Evolutionary conservation across 1,284 basidiomycete species (phyloP).

Genomic region (Ceratobasidium theobromae): DNA sequence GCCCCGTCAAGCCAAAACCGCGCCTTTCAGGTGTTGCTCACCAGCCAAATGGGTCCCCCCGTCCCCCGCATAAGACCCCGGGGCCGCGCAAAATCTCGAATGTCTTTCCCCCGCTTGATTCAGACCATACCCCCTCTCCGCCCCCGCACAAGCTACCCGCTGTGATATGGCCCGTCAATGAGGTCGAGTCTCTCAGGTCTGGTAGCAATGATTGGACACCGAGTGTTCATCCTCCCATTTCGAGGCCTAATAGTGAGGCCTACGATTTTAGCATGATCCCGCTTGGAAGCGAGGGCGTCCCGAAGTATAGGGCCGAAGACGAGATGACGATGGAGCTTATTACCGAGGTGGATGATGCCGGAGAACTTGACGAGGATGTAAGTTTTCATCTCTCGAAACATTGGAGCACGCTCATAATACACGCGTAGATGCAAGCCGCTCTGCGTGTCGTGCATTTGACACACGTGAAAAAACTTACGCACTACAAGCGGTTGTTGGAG

Average conservation of each 20-base stretch:
- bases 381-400: slow-evolving; percentile 30
- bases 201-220: slow-evolving; percentile 16
- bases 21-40: slow-evolving; percentile 2
- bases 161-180: slow-evolving; percentile 4
- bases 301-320: slow-evolving; percentile 37
- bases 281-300: slow-evolving; percentile 13
- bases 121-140: neutral
- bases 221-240: slow-evolving; percentile 9
- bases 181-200: neutral
- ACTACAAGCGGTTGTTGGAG: slow-evolving; percentile 72
- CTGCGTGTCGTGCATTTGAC: slow-evolving; percentile 57
- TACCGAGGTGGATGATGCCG: slow-evolving; percentile 63
- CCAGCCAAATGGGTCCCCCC: neutral
- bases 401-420: neutral
- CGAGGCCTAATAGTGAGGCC: slow-evolving; percentile 8
- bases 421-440: slow-evolving; percentile 41
- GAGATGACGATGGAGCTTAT: slow-evolving; percentile 63
- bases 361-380: slow-evolving; percentile 66
- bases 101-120: slow-evolving; percentile 13
- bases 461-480: slow-evolving; percentile 64
- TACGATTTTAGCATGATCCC: slow-evolving; percentile 21
- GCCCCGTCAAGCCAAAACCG: slow-evolving; percentile 20
- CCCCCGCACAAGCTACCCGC: slow-evolving; percentile 2
- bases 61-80: slow-evolving; percentile 6
- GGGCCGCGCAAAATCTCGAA: slow-evolving; percentile 14